Conservation (phyloP, 257 asterid genomes). For the Jacaranda mimosifolia region DNA sequence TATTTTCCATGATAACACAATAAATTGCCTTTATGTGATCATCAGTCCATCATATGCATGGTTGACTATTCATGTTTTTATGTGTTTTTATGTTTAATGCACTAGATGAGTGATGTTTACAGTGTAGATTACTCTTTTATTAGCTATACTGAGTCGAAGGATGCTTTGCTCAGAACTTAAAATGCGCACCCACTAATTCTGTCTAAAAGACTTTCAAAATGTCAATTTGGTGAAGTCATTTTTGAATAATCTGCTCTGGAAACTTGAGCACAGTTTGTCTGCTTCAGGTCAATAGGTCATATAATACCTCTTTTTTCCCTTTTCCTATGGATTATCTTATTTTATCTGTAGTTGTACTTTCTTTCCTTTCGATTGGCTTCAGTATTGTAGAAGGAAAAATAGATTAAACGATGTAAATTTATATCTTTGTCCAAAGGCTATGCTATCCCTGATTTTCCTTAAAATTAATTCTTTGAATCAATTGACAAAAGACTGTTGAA, state of each 20-base stretch:
- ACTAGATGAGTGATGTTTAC: conserved; percentile 17
- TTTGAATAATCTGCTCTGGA: conserved; percentile 2
- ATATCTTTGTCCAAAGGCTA: neutral
- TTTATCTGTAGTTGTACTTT: conserved; percentile 2
- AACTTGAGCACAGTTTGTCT: neutral
- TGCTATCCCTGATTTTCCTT: neutral
- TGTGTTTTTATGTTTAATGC: neutral
- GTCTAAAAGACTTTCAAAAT: conserved; percentile 3
- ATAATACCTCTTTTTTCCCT: conserved; percentile 1
- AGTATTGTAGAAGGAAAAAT: neutral
- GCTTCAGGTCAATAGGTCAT: neutral
- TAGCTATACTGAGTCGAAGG: neutral
- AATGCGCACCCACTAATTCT: neutral
- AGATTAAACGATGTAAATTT: neutral
- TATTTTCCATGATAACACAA: conserved; percentile 5
- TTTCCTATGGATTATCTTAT: neutral
- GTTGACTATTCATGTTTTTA: neutral
- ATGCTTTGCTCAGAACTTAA: neutral
- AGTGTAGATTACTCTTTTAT: neutral
- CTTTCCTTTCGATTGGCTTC: conserved; percentile 4
- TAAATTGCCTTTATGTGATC: neutral
- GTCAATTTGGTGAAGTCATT: conserved; percentile 15
- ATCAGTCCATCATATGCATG: conserved; percentile 15
- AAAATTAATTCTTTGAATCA: conserved; percentile 22
- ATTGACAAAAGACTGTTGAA: neutral